Conservation (phyloP, 1,139 yeast genomes). For the Taphrina communis region DNA sequence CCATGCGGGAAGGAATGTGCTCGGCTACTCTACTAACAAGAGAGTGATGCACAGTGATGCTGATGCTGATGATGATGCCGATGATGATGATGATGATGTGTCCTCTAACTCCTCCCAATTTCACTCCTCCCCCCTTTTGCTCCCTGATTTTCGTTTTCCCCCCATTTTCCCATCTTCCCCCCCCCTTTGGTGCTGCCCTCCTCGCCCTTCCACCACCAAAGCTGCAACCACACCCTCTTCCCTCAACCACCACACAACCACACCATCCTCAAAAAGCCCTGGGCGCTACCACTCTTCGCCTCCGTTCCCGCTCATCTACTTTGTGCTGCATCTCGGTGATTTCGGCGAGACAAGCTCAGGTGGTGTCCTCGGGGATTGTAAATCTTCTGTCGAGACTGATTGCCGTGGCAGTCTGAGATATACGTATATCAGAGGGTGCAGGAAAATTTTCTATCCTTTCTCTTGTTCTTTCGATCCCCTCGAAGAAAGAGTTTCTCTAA, state of each 20-base stretch:
- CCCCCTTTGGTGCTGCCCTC: neutral
- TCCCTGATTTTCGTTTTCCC: neutral
- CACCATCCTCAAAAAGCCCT: constrained; percentile 28
- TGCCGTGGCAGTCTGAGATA: no score
- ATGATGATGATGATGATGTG: neutral
- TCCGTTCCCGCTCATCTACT: constrained; percentile 8
- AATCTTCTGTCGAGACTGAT: neutral
- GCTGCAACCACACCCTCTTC: constrained; percentile 11
- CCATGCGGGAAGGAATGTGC: neutral
- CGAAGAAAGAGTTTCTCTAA: neutral
- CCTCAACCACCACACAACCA: constrained; percentile 15
- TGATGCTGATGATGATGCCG: constrained; percentile 7
- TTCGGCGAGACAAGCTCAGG: neutral
- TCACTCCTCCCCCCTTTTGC: neutral
- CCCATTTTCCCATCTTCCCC: constrained; percentile 1
- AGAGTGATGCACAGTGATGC: constrained; percentile 2
- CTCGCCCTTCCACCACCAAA: constrained; percentile 15
- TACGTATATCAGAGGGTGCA: no score
- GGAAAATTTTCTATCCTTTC: no score
- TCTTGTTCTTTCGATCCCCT: no score
- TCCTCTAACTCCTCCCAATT: constrained; percentile 1
- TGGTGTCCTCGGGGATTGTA: neutral
- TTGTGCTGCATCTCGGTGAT: neutral
- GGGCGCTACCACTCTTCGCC: constrained; percentile 19
- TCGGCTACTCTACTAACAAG: neutral